Evolutionary conservation across 2,329 filamentous ascomycete species (phyloP).

Genomic region (Dendrostoma leiphaemia): DNA sequence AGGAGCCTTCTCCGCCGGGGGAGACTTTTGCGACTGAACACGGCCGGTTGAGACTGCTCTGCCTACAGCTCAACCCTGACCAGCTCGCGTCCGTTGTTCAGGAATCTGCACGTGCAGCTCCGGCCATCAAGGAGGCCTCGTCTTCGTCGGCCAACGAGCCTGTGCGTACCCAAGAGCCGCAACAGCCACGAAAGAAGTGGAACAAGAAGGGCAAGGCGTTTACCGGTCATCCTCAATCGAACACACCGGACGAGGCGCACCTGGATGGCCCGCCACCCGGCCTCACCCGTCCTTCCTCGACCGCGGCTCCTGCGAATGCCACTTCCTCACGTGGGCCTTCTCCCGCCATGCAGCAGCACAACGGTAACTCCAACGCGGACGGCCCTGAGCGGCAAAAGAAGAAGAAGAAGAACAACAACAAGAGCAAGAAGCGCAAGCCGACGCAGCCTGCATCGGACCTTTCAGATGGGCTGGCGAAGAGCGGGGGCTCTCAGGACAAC

Average conservation of each 20-base stretch:
- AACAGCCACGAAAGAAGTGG: constrained; percentile 1
- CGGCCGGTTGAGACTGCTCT: no score
- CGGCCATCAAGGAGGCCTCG: not conserved
- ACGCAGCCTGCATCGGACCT: not conserved
- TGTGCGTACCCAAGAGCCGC: not conserved
- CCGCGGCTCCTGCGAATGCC: not conserved
- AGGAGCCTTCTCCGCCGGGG: not conserved
- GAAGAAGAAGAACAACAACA: constrained; percentile 5
- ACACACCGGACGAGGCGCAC: not conserved
- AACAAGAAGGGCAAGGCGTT: constrained; percentile 5
- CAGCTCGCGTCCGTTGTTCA: not conserved
- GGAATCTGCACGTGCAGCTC: no score
- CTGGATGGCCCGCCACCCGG: not conserved
- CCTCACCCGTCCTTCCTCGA: not conserved
- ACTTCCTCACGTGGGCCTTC: not conserved
- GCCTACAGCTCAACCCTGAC: not conserved
- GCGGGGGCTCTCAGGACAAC: not conserved
- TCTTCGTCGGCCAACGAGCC: not conserved
- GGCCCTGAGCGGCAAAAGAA: not conserved
- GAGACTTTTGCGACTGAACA: not conserved
- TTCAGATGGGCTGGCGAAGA: constrained; percentile 1
- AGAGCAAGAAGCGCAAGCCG: constrained; percentile 14
- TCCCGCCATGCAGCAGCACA: not conserved
- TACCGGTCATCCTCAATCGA: not conserved
- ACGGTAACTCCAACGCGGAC: not conserved